A percentile compares a stretch with the other conserved stretches of the same genome.
These are phyloP conservation scores for Laguncularia racemosa DNA, from an alignment of 345 rosid genomes.

Conservation along the genomic window DNA sequence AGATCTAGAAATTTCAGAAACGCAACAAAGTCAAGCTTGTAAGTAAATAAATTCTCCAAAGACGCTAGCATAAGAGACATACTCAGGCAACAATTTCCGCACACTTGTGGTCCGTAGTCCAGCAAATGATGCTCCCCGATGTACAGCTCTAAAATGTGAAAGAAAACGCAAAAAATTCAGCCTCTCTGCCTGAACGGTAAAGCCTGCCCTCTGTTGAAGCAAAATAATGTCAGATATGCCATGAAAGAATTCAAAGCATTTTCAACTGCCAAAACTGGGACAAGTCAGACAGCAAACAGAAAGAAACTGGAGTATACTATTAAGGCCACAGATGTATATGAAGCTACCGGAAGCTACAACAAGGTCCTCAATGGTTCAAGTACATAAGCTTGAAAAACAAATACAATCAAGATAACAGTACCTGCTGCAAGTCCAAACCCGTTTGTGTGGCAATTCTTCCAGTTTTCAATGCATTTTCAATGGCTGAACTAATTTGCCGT, in stretches of 20 bases:
- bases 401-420: slow-evolving; percentile 10
- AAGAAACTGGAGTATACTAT: neutral
- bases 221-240: slow-evolving; percentile 2
- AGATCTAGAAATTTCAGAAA: slow-evolving; percentile 43
- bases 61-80: slow-evolving; percentile 13
- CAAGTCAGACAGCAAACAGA: neutral
- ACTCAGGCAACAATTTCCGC: slow-evolving; percentile 96
- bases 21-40: slow-evolving; percentile 3
- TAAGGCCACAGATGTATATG: neutral
- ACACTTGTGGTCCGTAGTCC: slow-evolving; percentile 95
- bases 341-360: neutral
- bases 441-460: slow-evolving; percentile 69
- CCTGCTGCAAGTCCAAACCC: slow-evolving; percentile 93
- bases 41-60: slow-evolving; percentile 6
- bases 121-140: slow-evolving; percentile 96
- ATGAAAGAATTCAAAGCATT: neutral
- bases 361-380: neutral
- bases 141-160: slow-evolving; percentile 91
- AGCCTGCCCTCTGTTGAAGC: slow-evolving; percentile 74
- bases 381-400: neutral
- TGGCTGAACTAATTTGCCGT: slow-evolving; percentile 38
- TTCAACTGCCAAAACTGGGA: neutral
- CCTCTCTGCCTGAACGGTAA: slow-evolving; percentile 97
- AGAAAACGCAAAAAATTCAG: slow-evolving; percentile 84
- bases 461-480: slow-evolving; percentile 70